Percentiles rank a stretch among this genome's conserved stretches.
These are phyloP conservation scores for Tetrapisispora namnaoensis DNA, from an alignment of 805 yeast species.

Conservation along the genomic window DNA sequence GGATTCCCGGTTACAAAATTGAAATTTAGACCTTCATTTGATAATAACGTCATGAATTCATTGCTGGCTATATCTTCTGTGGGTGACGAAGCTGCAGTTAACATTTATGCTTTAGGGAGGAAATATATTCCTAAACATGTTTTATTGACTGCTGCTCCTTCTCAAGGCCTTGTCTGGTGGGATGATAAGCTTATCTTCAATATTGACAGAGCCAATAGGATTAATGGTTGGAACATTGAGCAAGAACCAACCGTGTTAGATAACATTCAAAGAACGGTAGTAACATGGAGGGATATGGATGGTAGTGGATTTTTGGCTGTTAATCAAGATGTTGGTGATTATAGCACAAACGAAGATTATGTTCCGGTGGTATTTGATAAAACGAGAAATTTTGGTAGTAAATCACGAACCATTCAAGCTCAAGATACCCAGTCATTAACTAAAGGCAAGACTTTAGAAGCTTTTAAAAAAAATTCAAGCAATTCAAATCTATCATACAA, in stretches of 20 bases:
- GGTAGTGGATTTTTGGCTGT: slow-evolving; percentile 27
- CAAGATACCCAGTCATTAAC: not conserved
- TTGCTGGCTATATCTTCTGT: slow-evolving; percentile 66
- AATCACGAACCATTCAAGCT: not conserved
- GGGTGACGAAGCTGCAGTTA: slow-evolving; percentile 58
- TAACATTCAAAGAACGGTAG: slow-evolving; percentile 20
- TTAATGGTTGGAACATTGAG: slow-evolving; percentile 27
- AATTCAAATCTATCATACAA: slow-evolving; percentile 10
- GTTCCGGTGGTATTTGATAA: slow-evolving; percentile 6
- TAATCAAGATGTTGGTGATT: slow-evolving; percentile 22
- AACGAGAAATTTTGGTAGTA: slow-evolving; percentile 5
- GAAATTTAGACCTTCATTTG: slow-evolving; percentile 25
- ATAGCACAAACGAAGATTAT: slow-evolving; percentile 8
- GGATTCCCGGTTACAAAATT: slow-evolving; percentile 66
- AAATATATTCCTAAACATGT: slow-evolving; percentile 60
- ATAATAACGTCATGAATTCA: slow-evolving; percentile 38
- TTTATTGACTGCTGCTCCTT: slow-evolving; percentile 22
- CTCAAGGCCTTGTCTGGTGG: slow-evolving; percentile 30
- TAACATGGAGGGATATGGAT: slow-evolving; percentile 31
- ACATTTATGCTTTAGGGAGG: slow-evolving; percentile 60
- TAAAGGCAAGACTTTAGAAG: not conserved
- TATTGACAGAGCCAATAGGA: slow-evolving; percentile 25
- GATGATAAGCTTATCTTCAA: slow-evolving; percentile 25
- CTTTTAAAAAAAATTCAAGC: slow-evolving; percentile 13
- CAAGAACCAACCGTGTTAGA: slow-evolving; percentile 26